Conservation (phyloP, 306 rosid species). For the Sechiopsis laciniata region DNA sequence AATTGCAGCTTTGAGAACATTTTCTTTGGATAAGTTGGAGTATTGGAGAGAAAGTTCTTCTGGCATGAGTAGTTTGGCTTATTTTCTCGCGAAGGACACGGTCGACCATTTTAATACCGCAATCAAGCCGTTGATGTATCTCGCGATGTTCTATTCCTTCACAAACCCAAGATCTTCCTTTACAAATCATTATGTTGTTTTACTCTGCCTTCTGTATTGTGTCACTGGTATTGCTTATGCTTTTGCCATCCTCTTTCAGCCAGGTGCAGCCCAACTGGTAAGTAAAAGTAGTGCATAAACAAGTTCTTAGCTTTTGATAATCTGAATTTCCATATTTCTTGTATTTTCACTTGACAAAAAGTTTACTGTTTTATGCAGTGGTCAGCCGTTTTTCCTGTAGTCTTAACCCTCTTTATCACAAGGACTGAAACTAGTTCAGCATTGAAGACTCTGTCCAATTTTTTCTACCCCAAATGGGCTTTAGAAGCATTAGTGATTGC, state of each 20-base stretch:
- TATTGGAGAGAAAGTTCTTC: slow-evolving; percentile 89
- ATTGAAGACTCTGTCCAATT: slow-evolving; percentile 51
- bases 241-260: slow-evolving; percentile 67
- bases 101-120: slow-evolving; percentile 72
- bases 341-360: slow-evolving; percentile 26
- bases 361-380: slow-evolving; percentile 48
- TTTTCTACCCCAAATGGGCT: slow-evolving; percentile 93
- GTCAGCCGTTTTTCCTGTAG: slow-evolving; percentile 94
- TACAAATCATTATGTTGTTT: slow-evolving; percentile 64
- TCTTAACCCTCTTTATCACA: slow-evolving; percentile 75
- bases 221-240: slow-evolving; percentile 93
- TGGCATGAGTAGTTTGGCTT: slow-evolving; percentile 95
- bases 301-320: background rate
- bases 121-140: slow-evolving; percentile 83
- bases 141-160: slow-evolving; percentile 87
- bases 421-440: slow-evolving; percentile 43
- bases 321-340: slow-evolving; percentile 1
- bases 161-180: slow-evolving; percentile 86
- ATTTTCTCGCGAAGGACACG: slow-evolving; percentile 89
- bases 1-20: slow-evolving; percentile 88
- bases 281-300: slow-evolving; percentile 28
- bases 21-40: slow-evolving; percentile 70
- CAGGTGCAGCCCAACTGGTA: slow-evolving; percentile 95
- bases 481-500: slow-evolving; percentile 74
- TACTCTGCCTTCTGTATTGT: slow-evolving; percentile 82